Evolutionary conservation across 768 basidiomycete species (phyloP).

Genomic region (Mrakia frigida): DNA sequence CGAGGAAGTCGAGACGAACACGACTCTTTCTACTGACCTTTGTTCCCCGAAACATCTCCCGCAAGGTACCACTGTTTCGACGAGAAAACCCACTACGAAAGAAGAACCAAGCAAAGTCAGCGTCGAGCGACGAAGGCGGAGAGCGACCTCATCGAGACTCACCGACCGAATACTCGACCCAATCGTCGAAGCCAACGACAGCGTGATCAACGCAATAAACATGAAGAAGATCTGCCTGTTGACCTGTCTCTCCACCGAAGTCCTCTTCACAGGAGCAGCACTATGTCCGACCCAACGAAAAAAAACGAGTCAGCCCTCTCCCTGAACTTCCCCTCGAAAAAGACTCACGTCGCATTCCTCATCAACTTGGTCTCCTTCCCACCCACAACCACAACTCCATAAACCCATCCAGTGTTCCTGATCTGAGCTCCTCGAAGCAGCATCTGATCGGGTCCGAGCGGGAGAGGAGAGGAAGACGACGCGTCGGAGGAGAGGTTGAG

Average conservation of each 20-base stretch:
- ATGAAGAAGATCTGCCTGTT: constrained; percentile 94
- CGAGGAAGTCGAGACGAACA: constrained; percentile 25
- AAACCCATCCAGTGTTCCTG: constrained; percentile 93
- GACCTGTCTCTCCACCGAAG: constrained; percentile 91
- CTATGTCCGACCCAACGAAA: constrained; percentile 46
- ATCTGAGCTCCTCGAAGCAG: constrained; percentile 90
- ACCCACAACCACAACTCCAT: constrained; percentile 87
- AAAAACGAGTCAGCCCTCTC: constrained; percentile 29
- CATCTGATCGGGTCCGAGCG: constrained; percentile 90
- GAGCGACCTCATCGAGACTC: constrained; percentile 38
- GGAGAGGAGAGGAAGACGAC: constrained; percentile 64
- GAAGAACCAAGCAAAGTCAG: not conserved
- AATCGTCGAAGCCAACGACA: constrained; percentile 86
- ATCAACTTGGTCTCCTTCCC: constrained; percentile 98
- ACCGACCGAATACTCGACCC: constrained; percentile 82
- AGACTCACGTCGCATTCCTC: constrained; percentile 89
- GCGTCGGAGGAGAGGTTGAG: constrained; percentile 50
- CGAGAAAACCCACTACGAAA: constrained; percentile 72
- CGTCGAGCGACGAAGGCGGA: not conserved
- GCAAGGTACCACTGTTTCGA: constrained; percentile 86
- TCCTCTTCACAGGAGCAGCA: constrained; percentile 92
- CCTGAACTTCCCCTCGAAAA: not conserved
- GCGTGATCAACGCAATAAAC: constrained; percentile 75
- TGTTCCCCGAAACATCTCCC: constrained; percentile 45
- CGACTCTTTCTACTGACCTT: constrained; percentile 36